Evolutionary conservation across 2,329 filamentous ascomycete species (phyloP), one percentile per base, ranked within the genome.

Genomic region (Berkeleyomyces rouxiae): DNA sequence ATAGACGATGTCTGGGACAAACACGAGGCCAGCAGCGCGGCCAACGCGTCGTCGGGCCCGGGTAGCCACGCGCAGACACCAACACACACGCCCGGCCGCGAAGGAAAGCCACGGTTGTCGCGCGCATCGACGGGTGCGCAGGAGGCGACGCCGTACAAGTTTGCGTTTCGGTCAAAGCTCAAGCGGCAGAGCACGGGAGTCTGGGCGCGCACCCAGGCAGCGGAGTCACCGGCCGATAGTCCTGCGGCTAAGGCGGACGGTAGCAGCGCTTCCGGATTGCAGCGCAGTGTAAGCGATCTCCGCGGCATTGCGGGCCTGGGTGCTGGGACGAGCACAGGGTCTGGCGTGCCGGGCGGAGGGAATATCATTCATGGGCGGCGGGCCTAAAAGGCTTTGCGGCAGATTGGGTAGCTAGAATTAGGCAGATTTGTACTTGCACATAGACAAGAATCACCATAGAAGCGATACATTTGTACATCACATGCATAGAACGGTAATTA

Each of bases 1-100:
- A 44, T 55, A 3, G 63, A 64, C 39, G 63, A 64, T 44, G 11
- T 36, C n/a, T 64, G 63, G 63, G 49, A 59, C 39, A 59, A 23
- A 9, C 1, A 31, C 1, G 37, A 42, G 11, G 55, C 10, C 23
- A 13, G 58, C 39, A 31, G 49, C 47, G 49, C 7, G 11, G 47
- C 31, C 2, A 23, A 47, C 51, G 39, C n/a, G 31, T 40, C 16
- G 33, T 55, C 47, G 33, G 51, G n/a, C 16, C 49, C 13, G 33
- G 11, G 10, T 53, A 23, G n/a, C 13, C 33, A 5, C 5, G 10
- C 49, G 31, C 31, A 23, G 23, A 23, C 23, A 23, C 23, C 23
- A 23, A 23, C 23, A 23, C 23, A 23, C 6, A 55, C 51, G 36
- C 51, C 51, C 4, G 4, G 13, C 10, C 59, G 59, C 37, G 59